Evolutionary conservation across 2,329 filamentous ascomycete genomes (phyloP), one percentile per base, ranked within the genome.

Genomic region (Beauveria pseudobassiana): DNA sequence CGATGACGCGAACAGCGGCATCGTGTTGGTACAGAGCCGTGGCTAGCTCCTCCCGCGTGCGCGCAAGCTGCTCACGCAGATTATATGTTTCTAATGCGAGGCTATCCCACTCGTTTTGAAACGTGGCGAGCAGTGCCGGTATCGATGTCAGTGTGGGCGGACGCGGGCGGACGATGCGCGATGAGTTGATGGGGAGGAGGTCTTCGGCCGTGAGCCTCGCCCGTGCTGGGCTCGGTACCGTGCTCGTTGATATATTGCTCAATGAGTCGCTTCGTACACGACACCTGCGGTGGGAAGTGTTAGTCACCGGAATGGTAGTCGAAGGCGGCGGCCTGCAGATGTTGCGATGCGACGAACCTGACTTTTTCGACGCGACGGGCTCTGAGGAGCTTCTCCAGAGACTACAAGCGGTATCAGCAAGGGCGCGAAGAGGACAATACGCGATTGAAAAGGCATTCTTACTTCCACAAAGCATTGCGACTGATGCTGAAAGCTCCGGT

Each of bases 81-180:
- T 91, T 95, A 74, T 92, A 97, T 56, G 91, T 90, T 77, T 99
- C 95, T 42, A 98, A 80, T 14, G 93, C 91, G 50, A 97, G 79
- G 9, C 93, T 88, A 73, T 99, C 95, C 95, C 95, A 99, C 81
- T 99, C 95, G 74, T 96, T 96, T 75, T 99, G 95, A 75, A 99
- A 98, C 45, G 93, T 89, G 55, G 91, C 89, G 61, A 99, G 88
- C 61, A 99, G 85, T 20, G 95, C 92, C 24, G 95, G 95, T 71
- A 99, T 96, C 43, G 95, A 99, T 60, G 95, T 98, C 69, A 98
- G 86, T 40, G 91, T 93, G 38, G 95, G 93, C 63, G 95, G 93
- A 70, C 95, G 86, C 56, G 95, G 93, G 69, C 90, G 89, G 64
- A 97, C 91, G 68, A 91, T 84, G 76, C 89, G 87, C 68, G 89